phyloP scores from a whole-genome alignment of 768 basidiomycete genomes.

The Lactarius quietus region DNA sequence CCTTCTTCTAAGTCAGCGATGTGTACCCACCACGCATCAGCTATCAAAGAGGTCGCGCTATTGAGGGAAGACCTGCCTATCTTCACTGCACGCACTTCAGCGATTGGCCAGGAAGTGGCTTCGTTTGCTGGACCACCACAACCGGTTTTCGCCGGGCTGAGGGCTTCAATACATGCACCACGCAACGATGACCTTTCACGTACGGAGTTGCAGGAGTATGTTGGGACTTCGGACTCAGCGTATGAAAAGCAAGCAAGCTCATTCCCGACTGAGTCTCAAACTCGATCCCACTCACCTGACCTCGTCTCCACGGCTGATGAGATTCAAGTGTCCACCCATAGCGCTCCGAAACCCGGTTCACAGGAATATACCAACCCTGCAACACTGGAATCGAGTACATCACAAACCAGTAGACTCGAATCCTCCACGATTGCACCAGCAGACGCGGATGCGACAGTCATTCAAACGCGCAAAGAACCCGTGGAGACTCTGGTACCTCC shows the following conservation, averaged over 20 bases:
- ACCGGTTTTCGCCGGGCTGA: not conserved
- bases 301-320: not conserved
- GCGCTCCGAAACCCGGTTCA: not conserved
- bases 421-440: not conserved
- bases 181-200: not conserved
- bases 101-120: not conserved
- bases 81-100: constrained; percentile 1
- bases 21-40: not conserved
- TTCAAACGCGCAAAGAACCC: not conserved
- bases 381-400: not conserved
- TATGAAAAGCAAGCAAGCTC: constrained; percentile 7
- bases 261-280: not conserved
- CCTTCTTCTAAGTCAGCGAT: not conserved
- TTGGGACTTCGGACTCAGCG: not conserved
- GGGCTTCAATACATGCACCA: constrained; percentile 10
- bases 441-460: not conserved
- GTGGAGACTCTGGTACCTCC: not conserved
- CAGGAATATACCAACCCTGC: not conserved
- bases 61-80: constrained; percentile 15
- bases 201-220: not conserved
- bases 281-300: not conserved
- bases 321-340: not conserved
- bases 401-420: not conserved
- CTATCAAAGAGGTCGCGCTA: not conserved
- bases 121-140: not conserved